phyloP scores from a whole-genome alignment of 805 yeast species.

The Lachancea sp. region DNA sequence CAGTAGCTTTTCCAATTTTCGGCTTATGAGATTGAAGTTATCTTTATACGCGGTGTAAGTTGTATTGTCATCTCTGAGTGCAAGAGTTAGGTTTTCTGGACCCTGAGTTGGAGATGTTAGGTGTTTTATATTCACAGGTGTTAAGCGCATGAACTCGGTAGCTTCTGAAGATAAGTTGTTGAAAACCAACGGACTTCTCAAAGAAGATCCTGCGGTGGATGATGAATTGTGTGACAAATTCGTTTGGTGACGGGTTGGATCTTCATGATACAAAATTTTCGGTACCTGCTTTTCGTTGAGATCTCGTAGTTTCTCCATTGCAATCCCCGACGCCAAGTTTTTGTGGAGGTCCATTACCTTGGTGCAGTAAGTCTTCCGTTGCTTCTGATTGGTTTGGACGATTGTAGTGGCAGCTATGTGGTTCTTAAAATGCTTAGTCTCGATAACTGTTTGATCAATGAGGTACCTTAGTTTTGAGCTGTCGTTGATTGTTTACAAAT shows the following conservation, averaged over 20 bases:
- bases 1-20: constrained; percentile 29
- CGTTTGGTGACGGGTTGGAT: background rate
- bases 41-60: constrained; percentile 23
- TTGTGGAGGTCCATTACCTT: background rate
- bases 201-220: constrained; percentile 5
- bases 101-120: constrained; percentile 17
- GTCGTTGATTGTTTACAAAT: constrained; percentile 11
- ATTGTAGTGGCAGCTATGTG: too few relatives aligned
- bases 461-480: constrained; percentile 4
- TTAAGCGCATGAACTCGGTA: constrained; percentile 25
- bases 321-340: background rate
- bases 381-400: too few relatives aligned
- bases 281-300: constrained; percentile 7
- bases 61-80: constrained; percentile 1
- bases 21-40: constrained; percentile 29
- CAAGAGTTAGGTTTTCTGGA: constrained; percentile 7
- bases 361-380: too few relatives aligned
- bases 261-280: background rate
- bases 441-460: too few relatives aligned
- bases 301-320: constrained; percentile 4
- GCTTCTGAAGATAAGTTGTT: constrained; percentile 10
- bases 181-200: constrained; percentile 7
- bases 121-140: constrained; percentile 24
- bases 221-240: constrained; percentile 1
- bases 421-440: background rate